A percentile compares a stretch with the other conserved stretches of the same genome.
phyloP scores from a whole-genome alignment of 805 yeast species.

The Candida sonorensis region DNA sequence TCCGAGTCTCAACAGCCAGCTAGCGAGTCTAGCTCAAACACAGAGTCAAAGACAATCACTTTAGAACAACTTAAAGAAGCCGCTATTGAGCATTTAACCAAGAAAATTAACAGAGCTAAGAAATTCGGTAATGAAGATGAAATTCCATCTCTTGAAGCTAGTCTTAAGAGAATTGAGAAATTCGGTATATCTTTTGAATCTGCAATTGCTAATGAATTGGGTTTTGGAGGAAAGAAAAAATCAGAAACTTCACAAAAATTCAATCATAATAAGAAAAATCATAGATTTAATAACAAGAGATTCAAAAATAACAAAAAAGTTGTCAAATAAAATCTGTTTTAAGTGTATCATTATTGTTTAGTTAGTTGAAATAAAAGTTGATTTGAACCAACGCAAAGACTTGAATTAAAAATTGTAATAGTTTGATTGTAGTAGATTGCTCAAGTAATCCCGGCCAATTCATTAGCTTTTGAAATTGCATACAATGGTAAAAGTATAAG shows the following conservation, averaged over 20 bases:
- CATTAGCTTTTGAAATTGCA: not conserved
- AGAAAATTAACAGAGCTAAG: constrained; percentile 64
- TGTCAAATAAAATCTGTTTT: too few relatives aligned
- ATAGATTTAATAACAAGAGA: too few relatives aligned
- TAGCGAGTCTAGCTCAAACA: constrained; percentile 9
- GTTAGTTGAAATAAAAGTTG: not conserved
- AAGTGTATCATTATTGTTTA: not conserved
- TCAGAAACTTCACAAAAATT: constrained; percentile 1
- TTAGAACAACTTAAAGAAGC: constrained; percentile 66
- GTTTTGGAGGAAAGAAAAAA: constrained; percentile 19
- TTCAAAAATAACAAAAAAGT: too few relatives aligned
- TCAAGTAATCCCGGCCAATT: not conserved
- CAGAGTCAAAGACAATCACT: constrained; percentile 32
- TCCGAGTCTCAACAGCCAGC: constrained; percentile 14
- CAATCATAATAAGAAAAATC: constrained; percentile 1
- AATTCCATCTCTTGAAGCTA: constrained; percentile 48
- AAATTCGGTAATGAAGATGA: constrained; percentile 65
- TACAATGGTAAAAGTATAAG: not conserved
- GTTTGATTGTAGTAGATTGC: too few relatives aligned
- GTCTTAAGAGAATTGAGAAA: constrained; percentile 67
- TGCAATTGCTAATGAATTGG: constrained; percentile 61
- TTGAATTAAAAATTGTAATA: too few relatives aligned
- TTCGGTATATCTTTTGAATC: constrained; percentile 73
- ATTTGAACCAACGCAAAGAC: too few relatives aligned
- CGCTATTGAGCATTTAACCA: constrained; percentile 60